phyloP scores from a whole-genome alignment of 2,329 filamentous ascomycete genomes.

The Tolypocladium paradoxum region DNA sequence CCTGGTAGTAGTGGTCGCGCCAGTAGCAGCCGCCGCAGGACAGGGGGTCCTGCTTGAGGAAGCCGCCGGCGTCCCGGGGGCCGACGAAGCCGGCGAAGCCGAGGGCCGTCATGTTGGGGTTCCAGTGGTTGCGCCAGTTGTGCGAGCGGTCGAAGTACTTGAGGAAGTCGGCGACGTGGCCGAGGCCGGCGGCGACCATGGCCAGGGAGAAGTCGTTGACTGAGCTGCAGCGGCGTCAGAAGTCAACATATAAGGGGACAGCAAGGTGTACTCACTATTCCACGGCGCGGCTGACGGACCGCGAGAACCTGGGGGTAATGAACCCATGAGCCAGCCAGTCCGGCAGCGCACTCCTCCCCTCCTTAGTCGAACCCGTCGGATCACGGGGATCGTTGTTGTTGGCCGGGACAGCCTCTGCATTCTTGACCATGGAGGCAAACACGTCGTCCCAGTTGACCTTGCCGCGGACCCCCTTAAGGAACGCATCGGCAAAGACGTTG shows the following conservation, averaged over 20 bases:
- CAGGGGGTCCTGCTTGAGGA: constrained; percentile 44
- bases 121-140: constrained; percentile 67
- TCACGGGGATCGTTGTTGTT: constrained; percentile 50
- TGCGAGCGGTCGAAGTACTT: constrained; percentile 53
- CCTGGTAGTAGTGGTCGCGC: constrained; percentile 49
- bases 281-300: constrained; percentile 53
- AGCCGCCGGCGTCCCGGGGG: constrained; percentile 40
- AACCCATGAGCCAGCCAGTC: constrained; percentile 57
- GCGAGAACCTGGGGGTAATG: constrained; percentile 50
- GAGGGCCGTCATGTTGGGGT: constrained; percentile 42
- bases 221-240: constrained; percentile 20
- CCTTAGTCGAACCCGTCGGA: constrained; percentile 49
- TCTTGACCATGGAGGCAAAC: constrained; percentile 52
- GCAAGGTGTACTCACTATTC: constrained; percentile 39
- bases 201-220: constrained; percentile 59
- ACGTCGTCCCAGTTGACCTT: constrained; percentile 53
- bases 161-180: constrained; percentile 34
- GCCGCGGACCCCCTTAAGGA: constrained; percentile 55
- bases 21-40: constrained; percentile 56
- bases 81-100: constrained; percentile 57
- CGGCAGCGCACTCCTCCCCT: constrained; percentile 57
- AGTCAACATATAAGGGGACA: neutral
- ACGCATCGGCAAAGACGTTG: constrained; percentile 63
- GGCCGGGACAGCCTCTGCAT: constrained; percentile 52
- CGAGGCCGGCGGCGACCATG: constrained; percentile 51